Conservation (phyloP, 176 grass and related monocot species). For the Hordeum marinum region DNA sequence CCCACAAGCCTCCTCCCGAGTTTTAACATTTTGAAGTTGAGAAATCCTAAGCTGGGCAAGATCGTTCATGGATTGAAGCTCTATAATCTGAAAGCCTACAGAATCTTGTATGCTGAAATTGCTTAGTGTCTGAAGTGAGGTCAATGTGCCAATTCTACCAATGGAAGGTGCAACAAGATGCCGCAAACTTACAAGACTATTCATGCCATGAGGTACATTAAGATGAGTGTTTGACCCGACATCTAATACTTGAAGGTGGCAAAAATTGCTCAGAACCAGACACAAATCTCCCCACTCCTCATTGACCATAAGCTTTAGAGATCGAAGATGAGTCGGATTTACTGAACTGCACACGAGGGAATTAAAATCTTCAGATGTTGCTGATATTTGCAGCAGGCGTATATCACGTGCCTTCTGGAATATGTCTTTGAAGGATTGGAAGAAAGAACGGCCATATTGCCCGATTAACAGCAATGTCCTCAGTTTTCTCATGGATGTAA, state of each 20-base stretch:
- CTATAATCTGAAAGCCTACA: background rate
- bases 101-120: background rate
- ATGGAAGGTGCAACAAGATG: background rate
- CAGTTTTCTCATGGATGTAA: background rate
- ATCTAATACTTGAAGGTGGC: slow-evolving; percentile 43
- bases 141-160: background rate
- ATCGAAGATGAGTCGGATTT: slow-evolving; percentile 22
- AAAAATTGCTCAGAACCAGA: background rate
- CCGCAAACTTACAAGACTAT: background rate
- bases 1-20: background rate
- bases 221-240: background rate
- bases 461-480: slow-evolving; percentile 34
- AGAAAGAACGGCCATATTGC: background rate
- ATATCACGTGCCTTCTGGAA: background rate
- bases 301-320: background rate
- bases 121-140: background rate
- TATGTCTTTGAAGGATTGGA: background rate
- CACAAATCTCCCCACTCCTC: background rate
- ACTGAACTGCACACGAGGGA: background rate
- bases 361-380: slow-evolving; percentile 10
- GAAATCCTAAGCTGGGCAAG: background rate
- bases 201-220: background rate
- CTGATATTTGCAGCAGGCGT: slow-evolving; percentile 11
- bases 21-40: background rate
- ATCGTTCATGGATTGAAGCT: background rate